These are phyloP conservation scores for Raddia guianensis DNA, from an alignment of 176 grass and related monocot species.

Conservation along the genomic window DNA sequence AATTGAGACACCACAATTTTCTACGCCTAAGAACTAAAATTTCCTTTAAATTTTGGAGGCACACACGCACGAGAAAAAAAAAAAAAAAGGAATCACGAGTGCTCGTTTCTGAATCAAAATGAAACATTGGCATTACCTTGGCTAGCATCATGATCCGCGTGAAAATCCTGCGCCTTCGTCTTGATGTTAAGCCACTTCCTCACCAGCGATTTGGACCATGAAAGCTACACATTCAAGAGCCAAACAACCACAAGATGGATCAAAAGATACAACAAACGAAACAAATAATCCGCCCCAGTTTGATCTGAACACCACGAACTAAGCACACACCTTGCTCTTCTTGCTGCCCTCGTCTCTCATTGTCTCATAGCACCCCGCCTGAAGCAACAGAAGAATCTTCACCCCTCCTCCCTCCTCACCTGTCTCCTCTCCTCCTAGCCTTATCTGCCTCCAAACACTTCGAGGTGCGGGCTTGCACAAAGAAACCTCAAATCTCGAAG, in stretches of 20 bases:
- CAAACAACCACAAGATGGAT: constrained; percentile 37
- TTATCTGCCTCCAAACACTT: constrained; percentile 17
- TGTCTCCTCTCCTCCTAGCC: neutral
- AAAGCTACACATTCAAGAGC: constrained; percentile 53
- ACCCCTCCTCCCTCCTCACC: neutral
- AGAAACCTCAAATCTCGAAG: constrained; percentile 44
- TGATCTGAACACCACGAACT: neutral
- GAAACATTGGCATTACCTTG: constrained; percentile 53
- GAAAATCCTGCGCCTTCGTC: constrained; percentile 79
- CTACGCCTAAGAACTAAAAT: neutral
- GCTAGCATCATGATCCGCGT: constrained; percentile 60
- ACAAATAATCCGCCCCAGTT: neutral
- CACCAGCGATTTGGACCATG: constrained; percentile 91
- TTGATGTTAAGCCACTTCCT: constrained; percentile 98
- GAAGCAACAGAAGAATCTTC: neutral
- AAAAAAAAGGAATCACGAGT: neutral
- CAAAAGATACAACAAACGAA: constrained; percentile 1
- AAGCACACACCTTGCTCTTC: constrained; percentile 79
- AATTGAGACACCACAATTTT: neutral
- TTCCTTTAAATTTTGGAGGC: neutral
- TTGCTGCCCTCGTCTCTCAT: constrained; percentile 76
- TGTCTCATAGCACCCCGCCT: constrained; percentile 51
- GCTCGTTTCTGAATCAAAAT: neutral
- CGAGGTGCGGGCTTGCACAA: neutral
- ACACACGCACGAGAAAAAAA: neutral